These are phyloP conservation scores for Globisporangium parvum DNA, from an alignment of 352 stramenopile species.

Conservation along the genomic window DNA sequence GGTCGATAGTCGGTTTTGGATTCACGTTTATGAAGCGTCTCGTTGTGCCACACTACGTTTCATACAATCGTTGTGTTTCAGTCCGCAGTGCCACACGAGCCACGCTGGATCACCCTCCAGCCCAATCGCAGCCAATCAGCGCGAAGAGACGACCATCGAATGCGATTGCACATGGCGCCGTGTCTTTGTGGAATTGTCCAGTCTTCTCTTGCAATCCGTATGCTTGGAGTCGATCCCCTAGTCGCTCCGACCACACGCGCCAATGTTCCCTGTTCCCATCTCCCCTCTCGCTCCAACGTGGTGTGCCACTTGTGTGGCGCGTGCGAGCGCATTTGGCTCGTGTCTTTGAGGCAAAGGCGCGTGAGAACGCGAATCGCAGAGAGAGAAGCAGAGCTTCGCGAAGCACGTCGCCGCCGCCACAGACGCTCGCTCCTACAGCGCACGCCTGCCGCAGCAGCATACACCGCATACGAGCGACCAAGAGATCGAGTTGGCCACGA, in stretches of 20 bases:
- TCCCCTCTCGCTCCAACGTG: conserved; percentile 2
- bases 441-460: conserved; percentile 25
- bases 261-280: conserved; percentile 5
- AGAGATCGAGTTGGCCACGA: conserved; percentile 13
- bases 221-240: conserved; percentile 1
- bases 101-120: not conserved
- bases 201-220: not conserved
- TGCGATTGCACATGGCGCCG: conserved; percentile 5
- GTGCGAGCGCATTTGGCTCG: no score
- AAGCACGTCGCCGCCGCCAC: conserved; percentile 4
- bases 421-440: not conserved
- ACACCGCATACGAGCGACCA: not conserved
- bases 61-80: no score
- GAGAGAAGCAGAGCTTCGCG: not conserved
- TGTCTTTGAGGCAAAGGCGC: conserved; percentile 1
- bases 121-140: conserved; percentile 12
- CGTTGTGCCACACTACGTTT: not conserved
- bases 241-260: not conserved
- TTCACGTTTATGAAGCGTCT: conserved; percentile 48
- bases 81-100: no score
- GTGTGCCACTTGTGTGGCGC: no score
- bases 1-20: conserved; percentile 6
- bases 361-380: conserved; percentile 1
- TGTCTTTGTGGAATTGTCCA: conserved; percentile 4
- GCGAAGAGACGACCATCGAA: not conserved